A percentile compares a stretch with the other conserved stretches of the same genome.
phyloP scores from a whole-genome alignment of 441 rosid species.

The Viola pubescens region DNA sequence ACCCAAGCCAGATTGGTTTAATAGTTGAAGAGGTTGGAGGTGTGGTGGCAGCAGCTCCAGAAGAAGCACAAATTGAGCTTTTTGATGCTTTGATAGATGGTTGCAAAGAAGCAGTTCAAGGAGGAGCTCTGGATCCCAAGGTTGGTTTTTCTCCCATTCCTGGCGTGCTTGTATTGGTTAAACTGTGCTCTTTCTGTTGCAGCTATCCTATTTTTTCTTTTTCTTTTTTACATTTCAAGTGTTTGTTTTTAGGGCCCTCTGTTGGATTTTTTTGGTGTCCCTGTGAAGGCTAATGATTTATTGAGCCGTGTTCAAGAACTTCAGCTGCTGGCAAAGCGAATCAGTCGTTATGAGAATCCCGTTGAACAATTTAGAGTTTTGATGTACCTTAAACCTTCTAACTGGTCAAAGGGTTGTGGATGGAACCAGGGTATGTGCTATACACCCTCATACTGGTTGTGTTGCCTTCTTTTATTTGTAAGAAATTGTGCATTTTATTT shows the following conservation, averaged over 20 bases:
- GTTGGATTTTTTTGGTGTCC: constrained; percentile 92
- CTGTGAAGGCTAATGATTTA: constrained; percentile 86
- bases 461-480: not conserved
- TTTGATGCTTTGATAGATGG: constrained; percentile 83
- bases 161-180: not conserved
- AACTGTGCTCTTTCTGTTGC: not conserved
- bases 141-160: constrained; percentile 26
- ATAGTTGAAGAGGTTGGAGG: constrained; percentile 91
- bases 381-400: constrained; percentile 88
- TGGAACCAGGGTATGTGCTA: constrained; percentile 84
- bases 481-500: not conserved
- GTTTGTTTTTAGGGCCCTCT: constrained; percentile 63
- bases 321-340: constrained; percentile 79
- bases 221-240: constrained; percentile 10
- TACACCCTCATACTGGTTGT: not conserved
- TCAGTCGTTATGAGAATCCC: constrained; percentile 72
- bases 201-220: not conserved
- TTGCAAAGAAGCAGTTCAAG: constrained; percentile 69
- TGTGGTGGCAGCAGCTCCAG: constrained; percentile 63
- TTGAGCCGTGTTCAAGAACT: constrained; percentile 81
- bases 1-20: constrained; percentile 57
- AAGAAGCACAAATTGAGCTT: constrained; percentile 82
- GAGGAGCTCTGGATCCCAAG: constrained; percentile 65
- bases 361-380: constrained; percentile 82
- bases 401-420: constrained; percentile 99